phyloP scores from a whole-genome alignment of 1,284 basidiomycete species.

The Heterobasidion annosum region DNA sequence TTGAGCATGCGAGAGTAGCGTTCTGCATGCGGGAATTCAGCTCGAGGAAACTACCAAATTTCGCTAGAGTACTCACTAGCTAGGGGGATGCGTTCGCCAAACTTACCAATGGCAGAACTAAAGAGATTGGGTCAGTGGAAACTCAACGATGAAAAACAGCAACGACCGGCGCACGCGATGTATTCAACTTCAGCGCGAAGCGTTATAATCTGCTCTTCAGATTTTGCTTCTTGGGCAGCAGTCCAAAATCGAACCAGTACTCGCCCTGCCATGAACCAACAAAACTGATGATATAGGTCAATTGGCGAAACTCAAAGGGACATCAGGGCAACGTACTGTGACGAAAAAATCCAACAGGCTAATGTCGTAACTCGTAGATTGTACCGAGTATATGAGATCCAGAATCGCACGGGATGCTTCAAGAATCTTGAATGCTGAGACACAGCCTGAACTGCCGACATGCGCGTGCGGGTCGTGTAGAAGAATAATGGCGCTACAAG shows the following conservation, averaged over 20 bases:
- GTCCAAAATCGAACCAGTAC: constrained; percentile 57
- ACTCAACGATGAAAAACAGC: not conserved
- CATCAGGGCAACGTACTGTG: constrained; percentile 1
- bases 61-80: constrained; percentile 29
- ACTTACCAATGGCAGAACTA: constrained; percentile 49
- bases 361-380: constrained; percentile 62
- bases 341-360: constrained; percentile 50
- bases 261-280: constrained; percentile 59
- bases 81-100: constrained; percentile 57
- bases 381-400: constrained; percentile 57
- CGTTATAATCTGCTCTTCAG: constrained; percentile 41
- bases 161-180: constrained; percentile 38
- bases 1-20: constrained; percentile 59
- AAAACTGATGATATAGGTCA: constrained; percentile 35
- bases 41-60: not conserved
- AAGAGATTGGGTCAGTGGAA: not conserved
- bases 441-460: constrained; percentile 43
- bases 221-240: constrained; percentile 44
- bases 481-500: constrained; percentile 17
- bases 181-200: constrained; percentile 56
- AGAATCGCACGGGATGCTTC: constrained; percentile 55
- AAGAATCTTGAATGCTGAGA: constrained; percentile 58
- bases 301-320: constrained; percentile 5
- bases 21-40: constrained; percentile 18
- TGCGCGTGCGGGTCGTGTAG: constrained; percentile 69